Conservation (phyloP, 176 grass and related monocot species). For the Oryza longistaminata region DNA sequence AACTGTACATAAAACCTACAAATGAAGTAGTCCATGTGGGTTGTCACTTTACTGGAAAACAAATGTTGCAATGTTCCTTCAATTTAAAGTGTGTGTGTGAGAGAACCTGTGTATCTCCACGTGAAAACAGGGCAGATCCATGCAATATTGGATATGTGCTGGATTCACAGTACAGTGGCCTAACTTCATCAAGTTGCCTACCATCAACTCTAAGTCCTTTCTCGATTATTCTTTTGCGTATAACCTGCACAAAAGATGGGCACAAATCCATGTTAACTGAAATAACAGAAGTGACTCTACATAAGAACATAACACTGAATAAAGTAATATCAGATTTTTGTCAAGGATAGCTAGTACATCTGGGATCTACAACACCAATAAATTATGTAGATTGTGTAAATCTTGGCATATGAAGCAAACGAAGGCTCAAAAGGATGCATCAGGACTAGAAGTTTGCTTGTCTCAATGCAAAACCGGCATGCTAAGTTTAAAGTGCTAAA, state of each 20-base stretch:
- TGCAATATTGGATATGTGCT: slow-evolving; percentile 70
- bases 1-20: slow-evolving; percentile 94
- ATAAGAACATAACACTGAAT: slow-evolving; percentile 34
- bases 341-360: slow-evolving; percentile 26
- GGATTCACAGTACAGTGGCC: slow-evolving; percentile 89
- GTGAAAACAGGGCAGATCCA: slow-evolving; percentile 94
- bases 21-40: background rate
- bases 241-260: slow-evolving; percentile 58
- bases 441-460: slow-evolving; percentile 7
- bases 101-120: slow-evolving; percentile 84
- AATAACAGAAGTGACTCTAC: slow-evolving; percentile 10
- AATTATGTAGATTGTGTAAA: background rate
- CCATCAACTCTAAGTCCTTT: slow-evolving; percentile 92
- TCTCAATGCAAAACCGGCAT: background rate
- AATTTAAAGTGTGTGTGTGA: background rate
- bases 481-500: background rate
- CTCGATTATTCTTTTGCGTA: slow-evolving; percentile 93
- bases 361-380: background rate
- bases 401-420: background rate
- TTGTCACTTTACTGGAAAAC: slow-evolving; percentile 6
- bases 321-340: slow-evolving; percentile 11
- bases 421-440: slow-evolving; percentile 20
- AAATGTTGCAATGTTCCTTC: background rate
- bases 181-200: slow-evolving; percentile 93
- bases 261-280: background rate